Evolutionary conservation across 768 basidiomycete genomes (phyloP).

Genomic region (Scleroderma citrinum): DNA sequence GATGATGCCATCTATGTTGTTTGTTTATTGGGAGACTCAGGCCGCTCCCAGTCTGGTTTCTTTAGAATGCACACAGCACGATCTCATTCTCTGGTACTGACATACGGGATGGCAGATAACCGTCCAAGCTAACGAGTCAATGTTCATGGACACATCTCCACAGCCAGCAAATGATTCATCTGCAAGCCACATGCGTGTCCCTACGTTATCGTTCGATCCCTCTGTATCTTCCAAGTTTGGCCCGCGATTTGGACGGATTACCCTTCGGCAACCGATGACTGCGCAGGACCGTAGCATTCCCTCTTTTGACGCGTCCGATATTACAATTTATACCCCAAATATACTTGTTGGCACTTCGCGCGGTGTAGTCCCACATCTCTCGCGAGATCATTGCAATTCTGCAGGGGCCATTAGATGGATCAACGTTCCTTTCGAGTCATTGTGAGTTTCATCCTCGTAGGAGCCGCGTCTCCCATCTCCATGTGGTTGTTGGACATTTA

Average conservation of each 20-base stretch:
- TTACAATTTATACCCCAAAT: constrained; percentile 54
- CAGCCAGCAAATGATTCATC: background rate
- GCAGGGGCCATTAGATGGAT: constrained; percentile 55
- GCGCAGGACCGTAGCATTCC: background rate
- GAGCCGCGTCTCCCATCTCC: background rate
- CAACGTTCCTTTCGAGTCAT: constrained; percentile 72
- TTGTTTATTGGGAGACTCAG: too few relatives aligned
- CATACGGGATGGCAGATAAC: background rate
- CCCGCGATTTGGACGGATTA: constrained; percentile 20
- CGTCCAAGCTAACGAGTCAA: background rate
- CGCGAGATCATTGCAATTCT: constrained; percentile 48
- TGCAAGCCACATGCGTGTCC: background rate
- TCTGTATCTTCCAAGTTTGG: constrained; percentile 12
- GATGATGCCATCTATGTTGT: too few relatives aligned
- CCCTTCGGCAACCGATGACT: constrained; percentile 10
- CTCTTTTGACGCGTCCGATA: background rate
- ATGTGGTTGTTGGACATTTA: too few relatives aligned
- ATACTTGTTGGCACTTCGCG: constrained; percentile 61
- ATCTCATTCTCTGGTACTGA: too few relatives aligned
- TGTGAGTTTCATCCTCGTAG: constrained; percentile 44
- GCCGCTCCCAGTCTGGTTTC: too few relatives aligned
- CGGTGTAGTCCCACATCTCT: constrained; percentile 69
- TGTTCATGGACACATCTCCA: background rate
- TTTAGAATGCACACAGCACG: too few relatives aligned
- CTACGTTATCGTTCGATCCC: constrained; percentile 18